phyloP scores from a whole-genome alignment of 495 filamentous ascomycete genomes.

The Podospora sp. region DNA sequence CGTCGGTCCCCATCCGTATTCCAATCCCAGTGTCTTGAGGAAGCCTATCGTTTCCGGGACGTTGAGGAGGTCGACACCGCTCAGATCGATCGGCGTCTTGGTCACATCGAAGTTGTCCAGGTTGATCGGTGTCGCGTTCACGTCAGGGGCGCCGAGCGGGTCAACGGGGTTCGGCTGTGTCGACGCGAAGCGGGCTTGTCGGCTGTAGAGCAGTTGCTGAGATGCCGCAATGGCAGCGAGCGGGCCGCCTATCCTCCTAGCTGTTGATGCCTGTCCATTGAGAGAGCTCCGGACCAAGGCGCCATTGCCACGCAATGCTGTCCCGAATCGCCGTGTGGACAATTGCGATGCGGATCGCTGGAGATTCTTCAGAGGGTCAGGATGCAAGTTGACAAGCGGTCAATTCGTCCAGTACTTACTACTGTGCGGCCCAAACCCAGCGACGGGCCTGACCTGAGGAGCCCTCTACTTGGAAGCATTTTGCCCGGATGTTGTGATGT shows the following conservation, averaged over 20 bases:
- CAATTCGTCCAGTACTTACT: conserved; percentile 23
- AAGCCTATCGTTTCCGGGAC: conserved; percentile 79
- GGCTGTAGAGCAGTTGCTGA: conserved; percentile 21
- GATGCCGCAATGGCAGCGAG: conserved; percentile 19
- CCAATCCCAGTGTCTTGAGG: conserved; percentile 77
- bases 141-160: conserved; percentile 12
- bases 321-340: conserved; percentile 35
- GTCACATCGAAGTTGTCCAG: conserved; percentile 11
- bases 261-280: neutral
- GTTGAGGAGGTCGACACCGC: conserved; percentile 47
- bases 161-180: conserved; percentile 25
- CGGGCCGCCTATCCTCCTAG: conserved; percentile 28
- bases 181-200: conserved; percentile 39
- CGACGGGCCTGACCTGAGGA: conserved; percentile 46
- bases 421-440: conserved; percentile 41
- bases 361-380: conserved; percentile 19
- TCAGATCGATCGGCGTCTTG: conserved; percentile 35
- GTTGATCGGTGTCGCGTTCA: conserved; percentile 14
- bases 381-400: neutral
- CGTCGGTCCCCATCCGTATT: conserved; percentile 81
- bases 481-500: conserved; percentile 24
- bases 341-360: conserved; percentile 18
- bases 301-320: conserved; percentile 26
- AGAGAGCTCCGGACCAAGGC: conserved; percentile 9
- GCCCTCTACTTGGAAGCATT: conserved; percentile 59